Conservation (phyloP, 2,329 filamentous ascomycete genomes). For the Sarocladiaceae sp. region DNA sequence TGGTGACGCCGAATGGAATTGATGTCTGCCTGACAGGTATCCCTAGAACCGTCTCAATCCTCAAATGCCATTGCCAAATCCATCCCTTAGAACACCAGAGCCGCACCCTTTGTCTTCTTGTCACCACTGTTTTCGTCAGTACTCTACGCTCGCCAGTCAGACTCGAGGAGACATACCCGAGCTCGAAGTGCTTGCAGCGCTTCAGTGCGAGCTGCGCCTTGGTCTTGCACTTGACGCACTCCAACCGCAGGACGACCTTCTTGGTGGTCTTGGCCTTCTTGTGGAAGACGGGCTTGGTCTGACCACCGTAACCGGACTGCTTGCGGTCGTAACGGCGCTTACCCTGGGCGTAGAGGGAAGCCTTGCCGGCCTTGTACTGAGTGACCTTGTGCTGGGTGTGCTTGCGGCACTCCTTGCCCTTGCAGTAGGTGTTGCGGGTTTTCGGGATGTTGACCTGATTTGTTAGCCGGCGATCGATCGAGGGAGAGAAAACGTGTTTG, state of each 20-base stretch:
- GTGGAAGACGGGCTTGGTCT: conserved; percentile 99
- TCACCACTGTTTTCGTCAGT: conserved; percentile 66
- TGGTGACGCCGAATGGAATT: conserved; percentile 10
- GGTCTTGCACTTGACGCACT: conserved; percentile 97
- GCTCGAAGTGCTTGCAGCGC: conserved; percentile 99
- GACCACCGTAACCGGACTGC: conserved; percentile 99
- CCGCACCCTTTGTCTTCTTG: conserved; percentile 99
- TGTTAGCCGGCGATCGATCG: not conserved
- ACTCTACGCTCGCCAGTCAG: no score
- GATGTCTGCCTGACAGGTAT: conserved; percentile 14
- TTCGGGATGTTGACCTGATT: conserved; percentile 93
- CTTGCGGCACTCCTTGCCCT: conserved; percentile 89
- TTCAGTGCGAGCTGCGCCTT: conserved; percentile 97
- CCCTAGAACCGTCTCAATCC: conserved; percentile 34
- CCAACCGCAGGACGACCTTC: conserved; percentile 98
- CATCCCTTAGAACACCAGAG: conserved; percentile 88
- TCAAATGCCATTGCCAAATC: conserved; percentile 40
- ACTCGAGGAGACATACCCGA: conserved; percentile 64
- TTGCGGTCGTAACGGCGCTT: conserved; percentile 99
- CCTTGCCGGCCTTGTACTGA: conserved; percentile 97
- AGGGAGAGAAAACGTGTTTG: no score
- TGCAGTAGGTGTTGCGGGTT: conserved; percentile 96
- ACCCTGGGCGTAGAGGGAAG: conserved; percentile 93
- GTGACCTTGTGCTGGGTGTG: conserved; percentile 90
- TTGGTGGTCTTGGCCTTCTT: conserved; percentile 99